Evolutionary conservation across 192 early-diverging fungal genomes (phyloP).

Genomic region (Backusella mclennaniae): DNA sequence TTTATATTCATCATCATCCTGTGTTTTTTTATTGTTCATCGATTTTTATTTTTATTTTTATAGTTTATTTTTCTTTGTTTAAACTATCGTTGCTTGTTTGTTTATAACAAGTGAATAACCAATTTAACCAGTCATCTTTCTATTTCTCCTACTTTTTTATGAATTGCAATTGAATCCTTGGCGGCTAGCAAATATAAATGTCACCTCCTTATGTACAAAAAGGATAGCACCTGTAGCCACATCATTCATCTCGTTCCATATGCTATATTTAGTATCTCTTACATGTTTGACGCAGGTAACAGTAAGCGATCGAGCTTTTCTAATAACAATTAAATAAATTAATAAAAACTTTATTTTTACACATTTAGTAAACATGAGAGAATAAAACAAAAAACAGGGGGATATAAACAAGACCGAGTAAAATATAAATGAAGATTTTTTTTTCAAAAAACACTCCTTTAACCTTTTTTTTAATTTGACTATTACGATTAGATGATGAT

Average conservation of each 20-base stretch:
- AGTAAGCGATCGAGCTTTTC: not conserved
- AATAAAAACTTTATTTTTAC: not conserved
- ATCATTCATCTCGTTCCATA: not conserved
- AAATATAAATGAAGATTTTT: not conserved
- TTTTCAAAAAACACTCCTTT: not conserved
- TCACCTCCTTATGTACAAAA: not conserved
- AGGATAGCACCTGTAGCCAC: not conserved
- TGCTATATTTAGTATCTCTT: not conserved
- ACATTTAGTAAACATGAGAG: not conserved
- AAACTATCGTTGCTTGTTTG: not conserved
- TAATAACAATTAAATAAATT: not conserved
- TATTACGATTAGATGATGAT: not conserved
- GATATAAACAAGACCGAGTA: not conserved
- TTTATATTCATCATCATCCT: not conserved
- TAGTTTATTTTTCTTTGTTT: not conserved
- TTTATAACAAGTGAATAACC: not conserved
- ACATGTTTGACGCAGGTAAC: not conserved
- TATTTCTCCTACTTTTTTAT: conserved; percentile 2
- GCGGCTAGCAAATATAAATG: not conserved
- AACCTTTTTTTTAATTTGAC: conserved; percentile 8
- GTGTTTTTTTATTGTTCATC: not conserved
- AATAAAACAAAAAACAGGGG: not conserved
- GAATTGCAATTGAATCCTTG: not conserved
- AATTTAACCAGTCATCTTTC: not conserved
- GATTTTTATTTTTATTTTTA: not conserved